phyloP scores from a whole-genome alignment of 2,329 filamentous ascomycete species.

The Pseudogymnoascus sp. region DNA sequence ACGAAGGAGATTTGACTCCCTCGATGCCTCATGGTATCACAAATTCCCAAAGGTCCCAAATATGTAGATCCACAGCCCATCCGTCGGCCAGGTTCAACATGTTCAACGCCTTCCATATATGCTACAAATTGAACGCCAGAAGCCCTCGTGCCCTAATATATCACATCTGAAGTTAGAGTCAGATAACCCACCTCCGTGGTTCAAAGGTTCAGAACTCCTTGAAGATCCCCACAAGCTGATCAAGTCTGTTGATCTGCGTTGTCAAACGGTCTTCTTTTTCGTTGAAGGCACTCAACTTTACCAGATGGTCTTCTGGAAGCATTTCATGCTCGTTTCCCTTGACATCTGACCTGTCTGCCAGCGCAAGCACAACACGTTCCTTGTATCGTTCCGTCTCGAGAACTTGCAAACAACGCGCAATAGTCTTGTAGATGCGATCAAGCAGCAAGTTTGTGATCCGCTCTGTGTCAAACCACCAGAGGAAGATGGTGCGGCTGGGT shows the following conservation, averaged over 20 bases:
- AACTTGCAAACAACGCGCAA: conserved; percentile 77
- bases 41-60: conserved; percentile 6
- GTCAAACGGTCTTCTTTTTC: conserved; percentile 65
- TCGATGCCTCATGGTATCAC: conserved; percentile 5
- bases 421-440: conserved; percentile 79
- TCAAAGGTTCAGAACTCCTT: conserved; percentile 57
- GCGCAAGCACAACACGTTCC: conserved; percentile 64
- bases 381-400: conserved; percentile 66
- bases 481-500: conserved; percentile 75
- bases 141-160: neutral
- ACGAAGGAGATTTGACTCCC: neutral
- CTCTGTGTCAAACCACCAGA: conserved; percentile 83
- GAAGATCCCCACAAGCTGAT: conserved; percentile 76
- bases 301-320: conserved; percentile 65
- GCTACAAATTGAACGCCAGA: neutral
- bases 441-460: conserved; percentile 62
- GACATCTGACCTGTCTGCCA: conserved; percentile 79
- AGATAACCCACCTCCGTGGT: neutral
- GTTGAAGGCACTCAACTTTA: conserved; percentile 48
- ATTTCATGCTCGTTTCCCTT: conserved; percentile 75
- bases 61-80: conserved; percentile 7
- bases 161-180: conserved; percentile 1
- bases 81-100: neutral
- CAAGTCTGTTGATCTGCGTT: conserved; percentile 69
- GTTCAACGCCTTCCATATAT: conserved; percentile 4